Evolutionary conservation across 2,329 filamentous ascomycete genomes (phyloP).

Genomic region (Nectriaceae sp.): DNA sequence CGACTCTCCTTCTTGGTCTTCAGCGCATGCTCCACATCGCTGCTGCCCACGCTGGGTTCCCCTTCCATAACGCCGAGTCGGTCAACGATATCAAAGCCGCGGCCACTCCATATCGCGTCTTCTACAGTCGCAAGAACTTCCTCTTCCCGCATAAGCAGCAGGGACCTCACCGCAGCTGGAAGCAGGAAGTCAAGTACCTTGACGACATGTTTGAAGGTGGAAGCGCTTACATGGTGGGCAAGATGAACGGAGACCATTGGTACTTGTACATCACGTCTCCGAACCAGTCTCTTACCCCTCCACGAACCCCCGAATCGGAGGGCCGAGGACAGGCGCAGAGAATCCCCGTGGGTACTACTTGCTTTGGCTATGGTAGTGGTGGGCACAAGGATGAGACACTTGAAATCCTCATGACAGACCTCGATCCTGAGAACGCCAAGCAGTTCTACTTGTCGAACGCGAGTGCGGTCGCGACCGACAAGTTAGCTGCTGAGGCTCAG

Average conservation of each 20-base stretch:
- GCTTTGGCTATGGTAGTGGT: conserved; percentile 43
- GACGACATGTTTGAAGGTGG: conserved; percentile 90
- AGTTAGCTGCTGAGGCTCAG: conserved; percentile 68
- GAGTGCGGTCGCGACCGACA: conserved; percentile 85
- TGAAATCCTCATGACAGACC: conserved; percentile 72
- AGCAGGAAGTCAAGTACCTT: conserved; percentile 89
- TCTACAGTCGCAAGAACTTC: conserved; percentile 99
- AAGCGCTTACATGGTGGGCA: conserved; percentile 98
- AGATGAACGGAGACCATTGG: conserved; percentile 99
- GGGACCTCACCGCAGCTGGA: conserved; percentile 96
- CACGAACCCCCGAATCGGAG: conserved; percentile 69
- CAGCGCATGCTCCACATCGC: conserved; percentile 93
- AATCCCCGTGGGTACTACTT: conserved; percentile 52
- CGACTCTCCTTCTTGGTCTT: conserved; percentile 85
- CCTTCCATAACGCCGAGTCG: conserved; percentile 70
- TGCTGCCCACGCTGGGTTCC: conserved; percentile 84
- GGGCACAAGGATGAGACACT: conserved; percentile 72
- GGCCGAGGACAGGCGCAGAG: conserved; percentile 45
- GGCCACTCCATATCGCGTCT: conserved; percentile 90
- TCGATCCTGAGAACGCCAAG: conserved; percentile 68
- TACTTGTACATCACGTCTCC: conserved; percentile 96
- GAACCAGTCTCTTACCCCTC: conserved; percentile 76
- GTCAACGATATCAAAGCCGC: conserved; percentile 69
- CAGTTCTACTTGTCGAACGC: conserved; percentile 72
- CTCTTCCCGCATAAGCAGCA: conserved; percentile 92